A percentile compares a stretch with the other conserved stretches of the same genome.
phyloP scores from a whole-genome alignment of 371 early-diverging fungal species.

The Apophysomyces elegans region DNA sequence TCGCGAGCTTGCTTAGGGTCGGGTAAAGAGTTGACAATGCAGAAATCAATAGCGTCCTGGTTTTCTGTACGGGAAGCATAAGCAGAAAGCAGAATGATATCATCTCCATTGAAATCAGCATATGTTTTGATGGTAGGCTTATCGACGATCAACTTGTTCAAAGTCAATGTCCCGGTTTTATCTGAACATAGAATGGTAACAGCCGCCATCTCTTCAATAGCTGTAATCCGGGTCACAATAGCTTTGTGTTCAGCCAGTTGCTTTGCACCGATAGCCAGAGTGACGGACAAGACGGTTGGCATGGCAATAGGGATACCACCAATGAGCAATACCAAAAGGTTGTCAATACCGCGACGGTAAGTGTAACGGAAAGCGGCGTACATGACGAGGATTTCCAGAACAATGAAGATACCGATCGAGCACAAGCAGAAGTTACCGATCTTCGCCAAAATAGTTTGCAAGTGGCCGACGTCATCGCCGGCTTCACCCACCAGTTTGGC shows the following conservation, averaged over 20 bases:
- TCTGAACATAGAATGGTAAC: constrained; percentile 93
- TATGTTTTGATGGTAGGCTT: constrained; percentile 65
- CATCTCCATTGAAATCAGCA: constrained; percentile 54
- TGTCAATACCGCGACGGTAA: constrained; percentile 73
- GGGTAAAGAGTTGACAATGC: constrained; percentile 68
- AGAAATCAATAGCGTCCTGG: constrained; percentile 79
- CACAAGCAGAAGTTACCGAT: constrained; percentile 89
- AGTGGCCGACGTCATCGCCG: constrained; percentile 83
- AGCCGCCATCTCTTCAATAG: constrained; percentile 94
- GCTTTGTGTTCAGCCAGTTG: constrained; percentile 92
- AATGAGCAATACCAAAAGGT: constrained; percentile 75
- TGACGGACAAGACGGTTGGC: constrained; percentile 88
- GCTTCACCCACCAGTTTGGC: constrained; percentile 80
- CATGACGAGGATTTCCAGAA: constrained; percentile 83
- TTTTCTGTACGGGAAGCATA: constrained; percentile 73
- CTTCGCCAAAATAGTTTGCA: constrained; percentile 86
- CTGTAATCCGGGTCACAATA: constrained; percentile 87
- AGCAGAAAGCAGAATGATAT: constrained; percentile 66
- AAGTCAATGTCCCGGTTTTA: constrained; percentile 96
- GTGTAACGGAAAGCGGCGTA: constrained; percentile 72
- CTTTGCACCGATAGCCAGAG: constrained; percentile 92
- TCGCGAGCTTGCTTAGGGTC: constrained; percentile 62
- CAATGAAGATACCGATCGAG: constrained; percentile 70
- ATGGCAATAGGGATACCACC: constrained; percentile 83
- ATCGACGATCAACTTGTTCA: constrained; percentile 86